Conservation (phyloP, 352 stramenopile genomes). For the Globisporangium abappressorium region DNA sequence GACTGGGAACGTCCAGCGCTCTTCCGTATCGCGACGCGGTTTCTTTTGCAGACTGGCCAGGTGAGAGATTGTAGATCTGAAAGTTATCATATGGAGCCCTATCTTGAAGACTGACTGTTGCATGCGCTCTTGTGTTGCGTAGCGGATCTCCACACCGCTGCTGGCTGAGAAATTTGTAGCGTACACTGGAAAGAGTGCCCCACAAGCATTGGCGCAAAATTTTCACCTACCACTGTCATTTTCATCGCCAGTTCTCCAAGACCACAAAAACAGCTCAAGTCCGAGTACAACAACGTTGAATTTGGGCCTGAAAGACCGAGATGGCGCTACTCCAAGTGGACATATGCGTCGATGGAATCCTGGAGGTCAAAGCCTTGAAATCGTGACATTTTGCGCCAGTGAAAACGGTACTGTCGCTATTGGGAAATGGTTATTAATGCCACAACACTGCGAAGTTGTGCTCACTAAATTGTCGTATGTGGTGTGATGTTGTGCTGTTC, state of each 20-base stretch:
- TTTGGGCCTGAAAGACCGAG: neutral
- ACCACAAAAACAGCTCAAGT: neutral
- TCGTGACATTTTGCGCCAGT: conserved; percentile 3
- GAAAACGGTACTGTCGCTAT: neutral
- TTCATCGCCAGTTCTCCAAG: neutral
- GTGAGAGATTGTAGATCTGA: neutral
- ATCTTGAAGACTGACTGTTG: neutral
- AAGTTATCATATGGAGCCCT: neutral
- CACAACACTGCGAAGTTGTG: too few relatives aligned
- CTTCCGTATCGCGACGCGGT: conserved; percentile 13
- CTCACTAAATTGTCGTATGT: too few relatives aligned
- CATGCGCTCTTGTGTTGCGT: neutral
- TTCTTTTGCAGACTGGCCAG: conserved; percentile 15
- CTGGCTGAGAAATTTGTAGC: conserved; percentile 6
- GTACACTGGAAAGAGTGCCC: conserved; percentile 7
- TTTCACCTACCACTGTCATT: neutral
- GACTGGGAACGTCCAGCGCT: conserved; percentile 8
- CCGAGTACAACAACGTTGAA: too few relatives aligned
- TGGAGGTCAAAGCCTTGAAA: conserved; percentile 3
- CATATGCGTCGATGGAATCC: conserved; percentile 8
- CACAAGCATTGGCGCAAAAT: neutral
- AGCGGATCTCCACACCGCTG: conserved; percentile 9
- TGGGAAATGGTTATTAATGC: neutral
- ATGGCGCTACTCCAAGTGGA: neutral
- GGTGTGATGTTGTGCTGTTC: neutral